These are phyloP conservation scores for Aspergillus hancockii DNA, from an alignment of 495 filamentous ascomycete species.

Conservation along the genomic window DNA sequence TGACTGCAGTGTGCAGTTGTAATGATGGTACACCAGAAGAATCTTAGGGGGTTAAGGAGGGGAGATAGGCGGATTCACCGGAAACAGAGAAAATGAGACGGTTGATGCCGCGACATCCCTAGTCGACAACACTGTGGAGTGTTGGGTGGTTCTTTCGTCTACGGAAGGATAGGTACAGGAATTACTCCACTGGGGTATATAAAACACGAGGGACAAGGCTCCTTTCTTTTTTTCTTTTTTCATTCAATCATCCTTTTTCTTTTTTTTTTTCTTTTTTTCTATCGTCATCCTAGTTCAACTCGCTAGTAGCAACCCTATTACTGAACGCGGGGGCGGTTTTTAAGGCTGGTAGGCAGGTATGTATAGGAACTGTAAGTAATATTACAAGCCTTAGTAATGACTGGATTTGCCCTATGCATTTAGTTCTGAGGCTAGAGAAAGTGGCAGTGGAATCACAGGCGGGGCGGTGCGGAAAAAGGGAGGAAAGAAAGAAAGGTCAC, in stretches of 20 bases:
- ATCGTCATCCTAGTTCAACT: not conserved
- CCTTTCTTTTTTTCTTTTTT: not conserved
- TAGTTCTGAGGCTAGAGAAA: slow-evolving; percentile 15
- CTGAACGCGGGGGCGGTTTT: slow-evolving; percentile 17
- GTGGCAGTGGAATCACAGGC: slow-evolving; percentile 23
- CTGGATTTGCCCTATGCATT: not conserved
- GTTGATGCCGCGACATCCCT: slow-evolving; percentile 15
- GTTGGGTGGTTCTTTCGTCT: slow-evolving; percentile 11
- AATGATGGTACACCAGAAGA: not conserved
- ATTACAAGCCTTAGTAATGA: slow-evolving; percentile 1
- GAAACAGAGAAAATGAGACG: slow-evolving; percentile 7
- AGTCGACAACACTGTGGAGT: slow-evolving; percentile 15
- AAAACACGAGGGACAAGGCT: not conserved
- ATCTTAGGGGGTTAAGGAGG: not conserved
- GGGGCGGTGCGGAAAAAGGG: slow-evolving; percentile 24
- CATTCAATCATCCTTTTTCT: too few relatives aligned
- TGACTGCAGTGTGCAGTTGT: not conserved
- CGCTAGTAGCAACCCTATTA: not conserved
- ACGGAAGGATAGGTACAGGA: not conserved
- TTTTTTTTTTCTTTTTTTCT: not conserved
- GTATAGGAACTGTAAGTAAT: not conserved
- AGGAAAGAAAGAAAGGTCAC: slow-evolving; percentile 9
- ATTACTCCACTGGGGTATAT: too few relatives aligned
- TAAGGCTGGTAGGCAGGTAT: not conserved
- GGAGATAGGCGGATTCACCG: not conserved